Conservation (phyloP, 1,139 yeast species). For the Candida gigantensis region DNA sequence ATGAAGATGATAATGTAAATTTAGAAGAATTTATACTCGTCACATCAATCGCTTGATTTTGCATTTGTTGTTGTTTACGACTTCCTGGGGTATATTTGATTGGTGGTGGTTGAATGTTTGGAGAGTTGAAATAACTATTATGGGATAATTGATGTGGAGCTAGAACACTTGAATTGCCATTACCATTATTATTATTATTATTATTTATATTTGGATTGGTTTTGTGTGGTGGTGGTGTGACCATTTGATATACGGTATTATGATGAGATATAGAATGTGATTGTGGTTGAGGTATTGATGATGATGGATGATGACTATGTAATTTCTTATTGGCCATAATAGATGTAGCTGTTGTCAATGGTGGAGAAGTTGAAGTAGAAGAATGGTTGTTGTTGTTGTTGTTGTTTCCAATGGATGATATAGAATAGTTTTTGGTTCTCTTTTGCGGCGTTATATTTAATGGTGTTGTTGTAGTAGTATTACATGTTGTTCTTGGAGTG, state of each 20-base stretch:
- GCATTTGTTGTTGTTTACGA: not conserved
- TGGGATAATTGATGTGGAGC: conserved; percentile 6
- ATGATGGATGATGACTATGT: conserved; percentile 3
- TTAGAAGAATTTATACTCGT: conserved; percentile 4
- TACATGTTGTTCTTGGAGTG: conserved; percentile 4
- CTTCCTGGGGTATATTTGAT: not conserved
- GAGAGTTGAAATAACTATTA: conserved; percentile 5
- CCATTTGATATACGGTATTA: conserved; percentile 7
- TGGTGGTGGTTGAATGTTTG: conserved; percentile 8
- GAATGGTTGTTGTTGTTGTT: not conserved
- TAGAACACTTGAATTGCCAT: not conserved
- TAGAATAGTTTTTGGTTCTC: conserved; percentile 8
- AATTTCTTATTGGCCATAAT: no score
- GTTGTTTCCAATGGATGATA: conserved; percentile 1
- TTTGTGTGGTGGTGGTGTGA: conserved; percentile 8
- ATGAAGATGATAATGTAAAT: conserved; percentile 2
- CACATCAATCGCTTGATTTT: conserved; percentile 1
- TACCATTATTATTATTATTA: not conserved
- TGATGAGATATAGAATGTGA: conserved; percentile 2
- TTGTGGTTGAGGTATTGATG: conserved; percentile 4
- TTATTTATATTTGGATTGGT: not conserved
- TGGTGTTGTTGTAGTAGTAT: conserved; percentile 6
- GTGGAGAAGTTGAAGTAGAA: conserved; percentile 2
- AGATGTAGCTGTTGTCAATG: not conserved
- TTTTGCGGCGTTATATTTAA: conserved; percentile 8